Percentiles rank a stretch among this genome's conserved stretches.
Evolutionary conservation across 371 early-diverging fungal genomes (phyloP).

Genomic region (Syncephalastrum sp.): DNA sequence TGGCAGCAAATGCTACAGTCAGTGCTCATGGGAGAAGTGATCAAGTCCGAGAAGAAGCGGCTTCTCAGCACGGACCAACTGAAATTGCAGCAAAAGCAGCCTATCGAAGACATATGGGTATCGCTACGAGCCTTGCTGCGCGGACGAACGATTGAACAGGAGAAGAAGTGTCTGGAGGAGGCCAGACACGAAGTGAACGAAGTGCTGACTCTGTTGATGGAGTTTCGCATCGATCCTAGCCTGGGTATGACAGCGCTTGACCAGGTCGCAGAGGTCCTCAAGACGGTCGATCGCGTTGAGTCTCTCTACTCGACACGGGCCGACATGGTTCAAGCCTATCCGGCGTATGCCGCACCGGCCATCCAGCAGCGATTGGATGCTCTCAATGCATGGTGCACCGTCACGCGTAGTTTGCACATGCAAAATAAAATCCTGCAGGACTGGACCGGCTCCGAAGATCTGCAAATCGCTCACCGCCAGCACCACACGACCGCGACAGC

Average conservation of each 20-base stretch:
- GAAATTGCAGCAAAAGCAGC: conserved; percentile 36
- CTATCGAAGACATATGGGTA: conserved; percentile 76
- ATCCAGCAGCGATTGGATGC: conserved; percentile 75
- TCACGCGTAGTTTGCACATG: conserved; percentile 70
- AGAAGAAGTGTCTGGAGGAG: conserved; percentile 68
- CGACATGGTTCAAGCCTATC: conserved; percentile 65
- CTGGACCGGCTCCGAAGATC: conserved; percentile 81
- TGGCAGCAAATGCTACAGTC: conserved; percentile 88
- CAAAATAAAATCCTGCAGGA: conserved; percentile 72
- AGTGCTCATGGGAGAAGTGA: conserved; percentile 81
- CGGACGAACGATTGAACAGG: conserved; percentile 60
- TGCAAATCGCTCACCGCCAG: conserved; percentile 52
- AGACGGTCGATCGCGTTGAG: conserved; percentile 77
- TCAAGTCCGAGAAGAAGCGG: conserved; percentile 77
- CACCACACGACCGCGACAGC: conserved; percentile 10
- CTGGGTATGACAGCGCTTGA: conserved; percentile 42
- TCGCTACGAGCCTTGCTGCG: conserved; percentile 68
- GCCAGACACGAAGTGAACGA: conserved; percentile 62
- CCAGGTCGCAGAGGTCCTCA: conserved; percentile 70
- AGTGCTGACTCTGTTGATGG: conserved; percentile 61
- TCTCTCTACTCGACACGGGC: conserved; percentile 73
- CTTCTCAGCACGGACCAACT: conserved; percentile 55
- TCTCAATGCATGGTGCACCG: conserved; percentile 77
- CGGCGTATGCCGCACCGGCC: conserved; percentile 62
- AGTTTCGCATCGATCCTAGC: conserved; percentile 59